These are phyloP conservation scores for Colletotrichum costaricense DNA, from an alignment of 2,329 filamentous ascomycete species.

Conservation along the genomic window DNA sequence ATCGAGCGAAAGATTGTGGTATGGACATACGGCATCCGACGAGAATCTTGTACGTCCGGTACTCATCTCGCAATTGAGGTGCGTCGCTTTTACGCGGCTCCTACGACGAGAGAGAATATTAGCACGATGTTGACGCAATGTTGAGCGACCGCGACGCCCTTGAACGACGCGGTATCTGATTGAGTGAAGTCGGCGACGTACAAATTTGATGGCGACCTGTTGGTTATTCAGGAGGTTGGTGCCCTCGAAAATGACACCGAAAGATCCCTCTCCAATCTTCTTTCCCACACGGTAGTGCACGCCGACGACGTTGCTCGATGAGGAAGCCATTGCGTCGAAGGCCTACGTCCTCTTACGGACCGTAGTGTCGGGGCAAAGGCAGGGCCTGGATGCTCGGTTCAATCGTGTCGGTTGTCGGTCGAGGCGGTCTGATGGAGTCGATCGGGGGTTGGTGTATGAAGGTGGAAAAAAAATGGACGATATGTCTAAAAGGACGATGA, in stretches of 20 bases:
- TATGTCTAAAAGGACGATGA: conserved; percentile 21
- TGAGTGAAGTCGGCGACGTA: conserved; percentile 59
- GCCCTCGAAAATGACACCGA: conserved; percentile 98
- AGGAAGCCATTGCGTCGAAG: conserved; percentile 76
- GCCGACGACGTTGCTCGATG: conserved; percentile 96
- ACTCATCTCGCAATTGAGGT: conserved; percentile 96
- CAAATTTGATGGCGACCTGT: conserved; percentile 99
- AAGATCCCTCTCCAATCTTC: conserved; percentile 99
- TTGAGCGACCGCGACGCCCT: neutral
- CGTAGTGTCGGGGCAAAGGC: conserved; percentile 18
- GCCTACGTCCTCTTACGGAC: conserved; percentile 39
- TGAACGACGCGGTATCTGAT: conserved; percentile 1
- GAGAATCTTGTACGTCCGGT: conserved; percentile 98
- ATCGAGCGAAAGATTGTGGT: neutral
- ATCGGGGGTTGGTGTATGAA: neutral
- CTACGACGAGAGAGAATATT: conserved; percentile 55
- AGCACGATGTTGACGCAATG: conserved; percentile 8
- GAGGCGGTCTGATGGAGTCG: conserved; percentile 1
- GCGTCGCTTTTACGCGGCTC: conserved; percentile 99
- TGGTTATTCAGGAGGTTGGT: conserved; percentile 99
- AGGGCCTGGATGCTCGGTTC: conserved; percentile 6
- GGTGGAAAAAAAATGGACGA: conserved; percentile 4
- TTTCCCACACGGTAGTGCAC: conserved; percentile 99
- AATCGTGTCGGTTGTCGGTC: conserved; percentile 25
- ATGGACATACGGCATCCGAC: conserved; percentile 93